A percentile compares a stretch with the other conserved stretches of the same genome.
These are phyloP conservation scores for Euphorbia celastroides DNA, from an alignment of 441 rosid species.

Conservation along the genomic window DNA sequence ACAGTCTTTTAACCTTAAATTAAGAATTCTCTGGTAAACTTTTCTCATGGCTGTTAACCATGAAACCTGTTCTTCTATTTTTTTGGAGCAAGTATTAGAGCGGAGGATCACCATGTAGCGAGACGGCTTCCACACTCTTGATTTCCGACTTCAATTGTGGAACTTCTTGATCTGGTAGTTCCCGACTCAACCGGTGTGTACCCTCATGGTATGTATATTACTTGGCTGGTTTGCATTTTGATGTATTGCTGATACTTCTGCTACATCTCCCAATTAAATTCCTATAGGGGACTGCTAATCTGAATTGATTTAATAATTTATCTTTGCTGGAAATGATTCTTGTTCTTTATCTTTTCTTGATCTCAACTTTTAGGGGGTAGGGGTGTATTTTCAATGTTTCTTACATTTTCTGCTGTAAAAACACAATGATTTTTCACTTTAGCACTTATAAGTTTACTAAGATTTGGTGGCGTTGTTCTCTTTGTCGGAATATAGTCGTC, in stretches of 20 bases:
- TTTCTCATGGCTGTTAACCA: not conserved
- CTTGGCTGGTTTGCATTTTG: not conserved
- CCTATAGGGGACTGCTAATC: not conserved
- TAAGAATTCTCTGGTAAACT: not conserved
- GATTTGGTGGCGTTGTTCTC: not conserved
- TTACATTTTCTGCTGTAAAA: not conserved
- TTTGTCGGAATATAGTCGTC: not conserved
- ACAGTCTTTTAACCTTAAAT: not conserved
- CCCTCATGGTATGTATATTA: not conserved
- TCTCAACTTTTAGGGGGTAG: not conserved
- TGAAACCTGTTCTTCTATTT: not conserved
- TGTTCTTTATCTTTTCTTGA: not conserved
- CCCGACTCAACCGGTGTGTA: not conserved
- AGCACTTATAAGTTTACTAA: no score
- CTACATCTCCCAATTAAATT: not conserved
- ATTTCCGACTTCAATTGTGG: not conserved
- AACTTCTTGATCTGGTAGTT: conserved; percentile 4
- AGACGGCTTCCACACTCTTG: not conserved
- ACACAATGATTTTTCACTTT: not conserved
- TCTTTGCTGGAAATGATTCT: not conserved
- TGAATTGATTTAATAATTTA: not conserved
- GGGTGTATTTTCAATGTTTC: no score
- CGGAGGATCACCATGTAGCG: not conserved
- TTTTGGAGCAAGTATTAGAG: not conserved
- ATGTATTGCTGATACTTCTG: not conserved